Evolutionary conservation across 306 rosid genomes (phyloP), one percentile per base, ranked within the genome.

Genomic region (Albizia julibrissin): DNA sequence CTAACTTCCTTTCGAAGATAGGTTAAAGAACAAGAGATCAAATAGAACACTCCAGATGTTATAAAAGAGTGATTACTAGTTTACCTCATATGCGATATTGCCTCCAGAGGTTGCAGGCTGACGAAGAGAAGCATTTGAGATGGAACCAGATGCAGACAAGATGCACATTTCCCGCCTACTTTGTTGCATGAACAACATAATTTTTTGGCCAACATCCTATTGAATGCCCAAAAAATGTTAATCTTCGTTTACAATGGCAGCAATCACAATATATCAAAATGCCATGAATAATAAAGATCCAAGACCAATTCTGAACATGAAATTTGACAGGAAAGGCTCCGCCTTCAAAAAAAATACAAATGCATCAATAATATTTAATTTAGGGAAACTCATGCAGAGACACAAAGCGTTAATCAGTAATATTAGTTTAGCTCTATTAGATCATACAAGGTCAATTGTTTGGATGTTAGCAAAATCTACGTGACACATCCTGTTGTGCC

Each of bases 31-130:
- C 50, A 69, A 69, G 52, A 10, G 18, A 69, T 69, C 74, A 69
- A 43, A 69, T n/a, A 10, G 34, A 40, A 21, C n/a, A 13, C 34
- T 43, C n/a, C 24, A 70, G 31, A 37, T 50, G 61, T 75, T 71
- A 42, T 43, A 76, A 54, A 11, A 76, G 75, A 82, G 72, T 6
- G 40, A 54, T 72, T 61, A 54, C 70, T 52, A 67, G 40, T 69
- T 90, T 89, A 96, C 99, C 98, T 96, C 97, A 73, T 96, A 94
- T 21, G 98, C 78, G 80, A 96, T 81, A 82, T 79, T 92, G 85
- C 99, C 98, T 84, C 98, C 99, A 3, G 97, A 92, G 44, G 97
- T 88, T 52, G 98, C 97, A 61, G 99, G 97, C 80, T 93, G 99
- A 68, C 92, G 89, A 67, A 96, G 96, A 87, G 97, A 92, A 46